Evolutionary conservation across 2,329 filamentous ascomycete species (phyloP), one percentile per base, ranked within the genome.

Genomic region (Shiraia sp.): DNA sequence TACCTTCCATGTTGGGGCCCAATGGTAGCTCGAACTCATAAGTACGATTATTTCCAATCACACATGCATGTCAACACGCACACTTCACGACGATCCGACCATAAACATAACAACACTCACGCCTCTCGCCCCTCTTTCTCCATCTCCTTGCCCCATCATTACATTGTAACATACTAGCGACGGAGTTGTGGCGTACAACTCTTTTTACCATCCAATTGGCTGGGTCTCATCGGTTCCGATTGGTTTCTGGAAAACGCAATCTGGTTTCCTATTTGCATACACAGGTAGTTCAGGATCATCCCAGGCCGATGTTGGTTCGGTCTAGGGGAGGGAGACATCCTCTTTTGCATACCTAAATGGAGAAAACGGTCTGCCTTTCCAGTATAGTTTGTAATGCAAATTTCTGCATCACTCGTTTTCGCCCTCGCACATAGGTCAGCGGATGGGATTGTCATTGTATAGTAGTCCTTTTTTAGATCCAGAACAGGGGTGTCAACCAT

Each of bases 1-100:
- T 77, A 33, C 74, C 75, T 7, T 69, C 65, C 9, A 66, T 70
- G 66, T 55, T 70, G 16, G 66, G 66, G 16, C 63, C 64, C 10
- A 64, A 63, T 37, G 55, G 57, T 29, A 37, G 32, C 15, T 15
- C 39, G 14, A 51, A 61, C 58, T 29, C 61, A 62, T 29, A 57
- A 59, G 35, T 64, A 49, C 53, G 63, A 50, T n/a, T n/a, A 63
- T 47, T 36, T 49, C 39, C 33, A 15, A 8, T 13, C 22, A 39
- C 12, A 25, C 19, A 22, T 41, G 36, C 22, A 26, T 43, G 19
- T 30, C 31, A 30, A 10, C 23, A 49, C 47, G 40, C 55, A 27
- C 33, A 34, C 34, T 45, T 38, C 45, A 50, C 51, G 51, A 55
- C 39, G 38, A 53, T 47, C 45, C 51, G 45, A 57, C 45, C 37